A percentile compares a stretch with the other conserved stretches of the same genome.
These are phyloP conservation scores for Paramyrothecium roridum DNA, from an alignment of 2,329 filamentous ascomycete genomes.

Conservation along the genomic window DNA sequence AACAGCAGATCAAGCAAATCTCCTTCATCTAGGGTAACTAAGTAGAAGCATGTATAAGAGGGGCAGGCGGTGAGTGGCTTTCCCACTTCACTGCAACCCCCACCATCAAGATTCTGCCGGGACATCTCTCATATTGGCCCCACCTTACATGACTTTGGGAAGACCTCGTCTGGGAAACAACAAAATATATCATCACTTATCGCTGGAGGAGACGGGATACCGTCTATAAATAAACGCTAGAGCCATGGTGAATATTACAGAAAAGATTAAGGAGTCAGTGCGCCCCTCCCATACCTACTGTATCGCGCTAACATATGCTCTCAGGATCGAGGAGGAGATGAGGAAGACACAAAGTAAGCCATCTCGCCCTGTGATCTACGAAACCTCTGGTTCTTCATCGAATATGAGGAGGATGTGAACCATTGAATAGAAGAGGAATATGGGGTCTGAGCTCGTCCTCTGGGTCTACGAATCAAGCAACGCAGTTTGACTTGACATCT, in stretches of 20 bases:
- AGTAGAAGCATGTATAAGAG: conserved; percentile 1
- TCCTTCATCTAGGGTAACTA: conserved; percentile 5
- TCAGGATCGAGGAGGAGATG: conserved; percentile 99
- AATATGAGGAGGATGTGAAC: too few species aligned
- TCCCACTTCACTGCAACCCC: background rate
- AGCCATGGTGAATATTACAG: conserved; percentile 98
- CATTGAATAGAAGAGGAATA: too few species aligned
- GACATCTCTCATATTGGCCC: conserved; percentile 2
- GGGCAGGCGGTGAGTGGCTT: conserved; percentile 10
- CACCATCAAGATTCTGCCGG: conserved; percentile 10
- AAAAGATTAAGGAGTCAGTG: conserved; percentile 97
- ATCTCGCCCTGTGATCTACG: background rate
- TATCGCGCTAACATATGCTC: conserved; percentile 13
- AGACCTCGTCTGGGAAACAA: background rate
- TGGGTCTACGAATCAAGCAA: conserved; percentile 54
- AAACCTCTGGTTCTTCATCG: too few species aligned
- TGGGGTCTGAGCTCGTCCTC: too few species aligned
- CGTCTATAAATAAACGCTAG: conserved; percentile 25
- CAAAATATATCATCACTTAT: background rate
- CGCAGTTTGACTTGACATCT: conserved; percentile 19
- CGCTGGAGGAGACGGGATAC: conserved; percentile 18
- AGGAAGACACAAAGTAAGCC: conserved; percentile 89
- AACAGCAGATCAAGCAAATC: too few species aligned
- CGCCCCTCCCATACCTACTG: background rate
- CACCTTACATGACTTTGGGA: conserved; percentile 3